Percentiles rank a stretch among this genome's conserved stretches.
These are phyloP conservation scores for Cryptococcus sp. DNA, from an alignment of 1,284 basidiomycete genomes.

Conservation along the genomic window DNA sequence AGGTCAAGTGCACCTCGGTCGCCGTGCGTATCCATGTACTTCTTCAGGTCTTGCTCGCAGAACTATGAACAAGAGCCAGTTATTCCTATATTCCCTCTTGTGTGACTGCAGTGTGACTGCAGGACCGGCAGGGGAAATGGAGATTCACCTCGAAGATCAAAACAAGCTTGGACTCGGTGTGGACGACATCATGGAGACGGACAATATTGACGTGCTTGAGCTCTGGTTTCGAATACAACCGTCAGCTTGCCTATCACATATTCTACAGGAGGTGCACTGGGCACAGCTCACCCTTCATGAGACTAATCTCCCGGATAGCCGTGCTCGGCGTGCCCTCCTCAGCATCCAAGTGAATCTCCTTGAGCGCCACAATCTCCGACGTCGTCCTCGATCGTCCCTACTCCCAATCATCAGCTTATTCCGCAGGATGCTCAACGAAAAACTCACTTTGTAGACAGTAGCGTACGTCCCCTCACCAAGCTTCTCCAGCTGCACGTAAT, in stretches of 20 bases:
- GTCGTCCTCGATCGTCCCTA: slow-evolving; percentile 68
- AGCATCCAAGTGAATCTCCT: slow-evolving; percentile 97
- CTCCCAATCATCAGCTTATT: slow-evolving; percentile 31
- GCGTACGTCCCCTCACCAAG: slow-evolving; percentile 62
- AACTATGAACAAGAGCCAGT: slow-evolving; percentile 24
- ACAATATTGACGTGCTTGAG: slow-evolving; percentile 95
- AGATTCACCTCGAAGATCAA: slow-evolving; percentile 85
- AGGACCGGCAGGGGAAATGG: slow-evolving; percentile 44
- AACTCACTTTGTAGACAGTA: slow-evolving; percentile 78
- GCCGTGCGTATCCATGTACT: slow-evolving; percentile 89
- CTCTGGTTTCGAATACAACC: slow-evolving; percentile 53
- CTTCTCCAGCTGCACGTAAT: slow-evolving; percentile 72
- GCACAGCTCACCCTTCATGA: slow-evolving; percentile 65
- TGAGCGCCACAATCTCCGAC: slow-evolving; percentile 76
- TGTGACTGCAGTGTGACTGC: neutral
- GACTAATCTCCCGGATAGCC: slow-evolving; percentile 93
- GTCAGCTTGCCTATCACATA: neutral
- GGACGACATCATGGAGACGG: slow-evolving; percentile 90
- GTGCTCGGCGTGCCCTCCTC: slow-evolving; percentile 98
- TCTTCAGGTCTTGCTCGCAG: slow-evolving; percentile 71
- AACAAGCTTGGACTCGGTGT: slow-evolving; percentile 94
- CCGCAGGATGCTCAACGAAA: too few species aligned
- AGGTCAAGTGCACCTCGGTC: slow-evolving; percentile 61
- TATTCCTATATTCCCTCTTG: neutral
- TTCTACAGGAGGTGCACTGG: neutral